Base-by-base conservation (phyloP, 2,329 filamentous ascomycete genomes). In the Pseudogymnoascus destructans region DNA sequence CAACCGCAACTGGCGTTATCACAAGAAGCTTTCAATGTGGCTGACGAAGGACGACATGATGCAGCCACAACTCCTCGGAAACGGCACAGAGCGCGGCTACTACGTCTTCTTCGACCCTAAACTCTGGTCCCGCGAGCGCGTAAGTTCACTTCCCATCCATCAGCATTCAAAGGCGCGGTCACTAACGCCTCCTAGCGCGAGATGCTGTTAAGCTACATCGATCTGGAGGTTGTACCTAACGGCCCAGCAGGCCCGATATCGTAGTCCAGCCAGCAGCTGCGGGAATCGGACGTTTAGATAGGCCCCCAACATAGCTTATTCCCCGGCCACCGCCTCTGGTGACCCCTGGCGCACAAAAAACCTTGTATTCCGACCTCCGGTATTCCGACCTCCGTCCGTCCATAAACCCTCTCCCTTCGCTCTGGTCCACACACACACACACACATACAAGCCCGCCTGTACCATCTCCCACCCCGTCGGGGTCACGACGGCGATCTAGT, bases 41-140 rank as follows among this genome's bases (percentile, higher is more conserved):
- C 70, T 86, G 55, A 85, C 82, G 4, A 85, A 85, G 69, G 82
- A 85, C 64, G 81, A 85, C 59, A 73, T 80, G 63, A 81, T 85
- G 79, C 76, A 79, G 46, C 82, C 82, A 27, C 79, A 82, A 60
- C 74, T 77, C 13, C 68, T 85, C 46, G 79, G 79, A 57, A 75
- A 76, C 10, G 78, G 73, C 57, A 78, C 81, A 55, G 82, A 86
- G 69, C 78, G 81, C 60, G 82, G 82, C 0, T 85, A 79, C 69
- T 86, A 85, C 67, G 77, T 85, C 60, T 77, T 85, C 59, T 86
- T 82, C 78, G 81, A 84, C 64, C 78, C 79, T 7, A 72, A 71
- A n/a, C 74, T 73, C 57, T 85, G 82, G 82, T 75, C 77, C 54
- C 81, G 82, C 68, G 80, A 84, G 63, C 74, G 81, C 62, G 82